Base-by-base conservation (phyloP, 1,284 basidiomycete genomes). In the Fistulina hepatica region DNA sequence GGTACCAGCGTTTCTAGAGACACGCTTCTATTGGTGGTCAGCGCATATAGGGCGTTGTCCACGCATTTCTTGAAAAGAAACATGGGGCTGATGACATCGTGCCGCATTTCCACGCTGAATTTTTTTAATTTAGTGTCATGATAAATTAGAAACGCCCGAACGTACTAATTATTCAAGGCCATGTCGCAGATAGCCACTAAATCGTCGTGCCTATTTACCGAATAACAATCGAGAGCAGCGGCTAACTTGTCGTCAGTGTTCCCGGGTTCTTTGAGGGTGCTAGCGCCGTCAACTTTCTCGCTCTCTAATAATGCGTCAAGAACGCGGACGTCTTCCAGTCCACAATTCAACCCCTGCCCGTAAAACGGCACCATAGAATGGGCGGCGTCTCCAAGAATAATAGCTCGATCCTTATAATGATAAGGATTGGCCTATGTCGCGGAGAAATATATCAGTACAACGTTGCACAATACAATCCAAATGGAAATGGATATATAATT, bases 291-390 rank as follows among this genome's bases (percentile, higher is more conserved):
- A 13, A 16, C 19, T 31, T 31, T 31, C 11, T 31, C 28, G 28
- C 15, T 16, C 44, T 70, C 60, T 48, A 97, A 69, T 40, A 91
- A 63, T 21, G 78, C 69, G 42, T 79, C 74, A 46, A 98, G 70
- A 34, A 97, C 78, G 44, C 94, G 77, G 43, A 98, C 92, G 58
- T 98, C 94, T 63, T 98, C 94, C 40, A 98, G 73, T 8, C 94
- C 94, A 55, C 93, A 97, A 56, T 98, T 98, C 48, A 98, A 72
- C 13, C 94, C 94, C 67, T 98, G 94, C 16, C 92, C 94, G 59
- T 94, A 98, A 65, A 98, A 98, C 34, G 94, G 94, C 17, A 93
- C 88, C 91, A 97, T 97, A 28, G 88, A 84, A 61, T 98, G 94
- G 5, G 92, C 89, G 23, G 94, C 81, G 59, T 98, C 94, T 34